Conservation (phyloP, 1,284 basidiomycete genomes). For the Tetrapyrgos nigripes region DNA sequence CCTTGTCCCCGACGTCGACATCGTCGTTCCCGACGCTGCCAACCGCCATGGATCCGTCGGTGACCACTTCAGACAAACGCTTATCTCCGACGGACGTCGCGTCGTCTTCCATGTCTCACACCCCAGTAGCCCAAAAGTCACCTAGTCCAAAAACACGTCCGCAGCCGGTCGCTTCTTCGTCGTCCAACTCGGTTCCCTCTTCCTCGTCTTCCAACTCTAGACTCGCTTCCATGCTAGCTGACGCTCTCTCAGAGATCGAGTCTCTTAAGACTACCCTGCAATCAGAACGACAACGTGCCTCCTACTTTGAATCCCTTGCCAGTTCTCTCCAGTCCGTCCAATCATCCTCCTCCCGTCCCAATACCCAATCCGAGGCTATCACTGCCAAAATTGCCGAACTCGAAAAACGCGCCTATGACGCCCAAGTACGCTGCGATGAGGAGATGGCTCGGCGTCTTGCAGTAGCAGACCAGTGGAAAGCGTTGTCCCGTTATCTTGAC, state of each 20-base stretch:
- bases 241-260: conserved; percentile 12
- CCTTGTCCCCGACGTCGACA: too few relatives aligned
- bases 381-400: conserved; percentile 32
- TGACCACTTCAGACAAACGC: not conserved
- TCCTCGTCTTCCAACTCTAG: conserved; percentile 2
- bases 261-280: conserved; percentile 8
- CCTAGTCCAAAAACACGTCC: too few relatives aligned
- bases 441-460: conserved; percentile 56
- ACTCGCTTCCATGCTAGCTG: conserved; percentile 17
- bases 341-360: not conserved
- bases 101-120: not conserved
- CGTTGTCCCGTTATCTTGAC: conserved; percentile 57
- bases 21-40: not conserved
- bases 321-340: conserved; percentile 3
- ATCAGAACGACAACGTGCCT: conserved; percentile 14
- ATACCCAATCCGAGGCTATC: conserved; percentile 3
- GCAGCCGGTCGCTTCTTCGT: not conserved
- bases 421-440: conserved; percentile 65
- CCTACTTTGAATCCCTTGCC: conserved; percentile 15
- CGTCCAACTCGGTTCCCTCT: not conserved
- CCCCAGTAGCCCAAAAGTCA: too few relatives aligned
- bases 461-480: conserved; percentile 58
- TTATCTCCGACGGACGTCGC: not conserved
- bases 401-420: conserved; percentile 62
- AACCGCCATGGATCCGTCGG: not conserved